Percentiles rank a stretch among this genome's conserved stretches.
phyloP scores from a whole-genome alignment of 306 rosid genomes.

The Cucurbita ficifolia region DNA sequence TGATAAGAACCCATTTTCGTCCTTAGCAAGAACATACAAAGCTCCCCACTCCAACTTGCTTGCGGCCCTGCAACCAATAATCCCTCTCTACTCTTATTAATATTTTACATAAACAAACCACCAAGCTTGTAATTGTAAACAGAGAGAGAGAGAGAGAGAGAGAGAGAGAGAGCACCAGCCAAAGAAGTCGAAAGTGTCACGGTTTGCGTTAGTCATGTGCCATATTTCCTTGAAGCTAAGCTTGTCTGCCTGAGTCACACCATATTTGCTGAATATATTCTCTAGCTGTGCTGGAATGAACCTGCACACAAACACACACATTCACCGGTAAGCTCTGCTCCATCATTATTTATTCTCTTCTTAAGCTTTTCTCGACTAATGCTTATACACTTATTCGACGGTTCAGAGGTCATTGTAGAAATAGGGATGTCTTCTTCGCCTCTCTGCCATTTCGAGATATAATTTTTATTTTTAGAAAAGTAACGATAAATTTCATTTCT shows the following conservation, averaged over 20 bases:
- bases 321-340: too few relatives aligned
- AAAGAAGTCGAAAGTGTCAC: slow-evolving; percentile 49
- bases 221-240: slow-evolving; percentile 42
- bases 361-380: too few relatives aligned
- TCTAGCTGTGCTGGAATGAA: slow-evolving; percentile 57
- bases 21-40: slow-evolving; percentile 51
- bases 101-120: too few relatives aligned
- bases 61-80: not conserved
- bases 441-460: too few relatives aligned
- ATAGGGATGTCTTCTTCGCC: too few relatives aligned
- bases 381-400: too few relatives aligned
- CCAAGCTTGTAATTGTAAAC: too few relatives aligned
- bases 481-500: too few relatives aligned
- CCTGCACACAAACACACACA: slow-evolving; percentile 20
- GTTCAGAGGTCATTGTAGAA: too few relatives aligned
- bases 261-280: slow-evolving; percentile 63
- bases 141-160: not conserved
- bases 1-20: slow-evolving; percentile 45
- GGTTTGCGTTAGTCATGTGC: slow-evolving; percentile 64
- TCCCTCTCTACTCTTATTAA: too few relatives aligned
- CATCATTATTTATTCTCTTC: too few relatives aligned
- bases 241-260: slow-evolving; percentile 40
- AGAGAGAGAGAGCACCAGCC: slow-evolving; percentile 35
- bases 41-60: slow-evolving; percentile 63
- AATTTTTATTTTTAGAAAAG: too few relatives aligned